A percentile compares a stretch with the other conserved stretches of the same genome.
Evolutionary conservation across 345 rosid species (phyloP).

Genomic region (Boechera divaricarpa): DNA sequence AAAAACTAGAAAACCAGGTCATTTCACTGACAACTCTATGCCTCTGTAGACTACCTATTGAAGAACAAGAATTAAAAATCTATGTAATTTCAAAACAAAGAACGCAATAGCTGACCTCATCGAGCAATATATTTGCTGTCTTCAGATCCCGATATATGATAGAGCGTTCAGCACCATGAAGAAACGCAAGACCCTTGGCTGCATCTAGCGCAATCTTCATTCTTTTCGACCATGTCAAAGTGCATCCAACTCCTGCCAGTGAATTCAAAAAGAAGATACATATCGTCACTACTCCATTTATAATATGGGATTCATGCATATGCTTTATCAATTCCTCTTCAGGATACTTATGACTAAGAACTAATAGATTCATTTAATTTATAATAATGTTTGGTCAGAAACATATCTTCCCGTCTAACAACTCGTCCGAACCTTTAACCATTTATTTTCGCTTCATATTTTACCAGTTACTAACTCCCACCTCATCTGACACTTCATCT

Average conservation of each 20-base stretch:
- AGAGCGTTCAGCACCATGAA: slow-evolving; percentile 90
- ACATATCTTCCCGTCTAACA: neutral
- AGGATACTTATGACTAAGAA: neutral
- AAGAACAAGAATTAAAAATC: slow-evolving; percentile 1
- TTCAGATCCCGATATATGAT: slow-evolving; percentile 97
- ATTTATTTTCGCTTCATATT: neutral
- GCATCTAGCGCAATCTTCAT: slow-evolving; percentile 93
- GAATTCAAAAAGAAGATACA: slow-evolving; percentile 28
- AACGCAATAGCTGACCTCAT: slow-evolving; percentile 55
- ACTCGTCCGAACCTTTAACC: no score
- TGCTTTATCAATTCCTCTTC: neutral
- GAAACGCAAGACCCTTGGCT: slow-evolving; percentile 95
- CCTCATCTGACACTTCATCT: neutral
- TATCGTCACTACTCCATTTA: slow-evolving; percentile 11
- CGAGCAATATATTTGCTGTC: slow-evolving; percentile 95
- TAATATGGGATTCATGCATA: neutral
- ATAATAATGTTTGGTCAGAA: neutral
- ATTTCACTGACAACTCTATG: slow-evolving; percentile 6
- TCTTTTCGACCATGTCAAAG: slow-evolving; percentile 90
- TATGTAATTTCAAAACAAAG: slow-evolving; percentile 8
- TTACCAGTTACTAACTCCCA: neutral
- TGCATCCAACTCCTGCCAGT: slow-evolving; percentile 78
- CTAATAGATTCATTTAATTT: neutral
- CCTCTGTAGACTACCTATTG: neutral
- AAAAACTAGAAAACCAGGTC: slow-evolving; percentile 3